Evolutionary conservation across 306 rosid species (phyloP), one percentile per base, ranked within the genome.

Genomic region (Inga leiocalycina): DNA sequence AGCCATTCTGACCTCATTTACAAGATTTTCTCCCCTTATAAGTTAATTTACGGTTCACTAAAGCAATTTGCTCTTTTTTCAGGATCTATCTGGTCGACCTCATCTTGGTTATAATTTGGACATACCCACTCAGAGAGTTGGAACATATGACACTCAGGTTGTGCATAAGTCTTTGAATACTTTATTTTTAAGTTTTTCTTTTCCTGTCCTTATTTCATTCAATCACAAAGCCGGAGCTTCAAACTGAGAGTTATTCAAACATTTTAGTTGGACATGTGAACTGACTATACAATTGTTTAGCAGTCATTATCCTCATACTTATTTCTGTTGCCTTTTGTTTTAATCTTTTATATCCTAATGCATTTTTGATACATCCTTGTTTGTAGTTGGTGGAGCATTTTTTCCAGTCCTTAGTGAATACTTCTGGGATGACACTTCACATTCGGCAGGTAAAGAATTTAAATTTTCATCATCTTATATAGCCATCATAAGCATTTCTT

Each of bases 71-170:
- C 46, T 75, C 45, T 32, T 81, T 78, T 43, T 89, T 78, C 90
- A 95, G 98, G 98, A 95, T 91, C 89, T 95, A 88, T 95, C 98
- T 70, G 98, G 98, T 48, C 92, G 98, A 49, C 99, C 99, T 27
- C 85, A 94, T 91, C 86, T 96, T 76, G 67, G 92, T 84, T 96
- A 85, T 86, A 88, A 92, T 76, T 85, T 96, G 84, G 92, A 91
- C 86, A 86, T 94, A 85, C 97, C 98, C 32, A 88, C 98, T 43
- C 89, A 93, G 75, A 92, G 96, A 85, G 98, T 95, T 82, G 99
- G 99, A 77, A 89, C 91, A 64, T 96, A 92, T 79, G 98, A 96
- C 79, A 91, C 99, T 75, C 99, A 96, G 97, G 99, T 96, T 84
- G 74, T 78, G 39, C 37, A 62, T 80, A 43, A 57, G 10, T 85